A percentile compares a stretch with the other conserved stretches of the same genome.
phyloP scores from a whole-genome alignment of 768 basidiomycete species.

The Mycena maculata region DNA sequence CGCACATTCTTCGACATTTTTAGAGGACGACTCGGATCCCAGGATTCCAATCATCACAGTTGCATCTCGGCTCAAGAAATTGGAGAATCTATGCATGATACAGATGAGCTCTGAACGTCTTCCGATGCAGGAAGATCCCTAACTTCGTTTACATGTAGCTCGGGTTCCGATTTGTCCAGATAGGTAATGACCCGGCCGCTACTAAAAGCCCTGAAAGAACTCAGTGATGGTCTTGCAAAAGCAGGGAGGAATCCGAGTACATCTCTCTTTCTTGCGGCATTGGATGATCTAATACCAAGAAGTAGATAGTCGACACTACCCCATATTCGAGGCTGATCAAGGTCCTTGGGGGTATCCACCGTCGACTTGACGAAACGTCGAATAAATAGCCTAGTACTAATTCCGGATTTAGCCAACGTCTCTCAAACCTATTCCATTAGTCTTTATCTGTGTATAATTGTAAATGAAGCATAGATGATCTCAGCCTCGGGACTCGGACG shows the following conservation, averaged over 20 bases:
- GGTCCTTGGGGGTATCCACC: conserved; percentile 5
- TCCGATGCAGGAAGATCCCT: too few species aligned
- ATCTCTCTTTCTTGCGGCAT: conserved; percentile 23
- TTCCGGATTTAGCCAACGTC: neutral
- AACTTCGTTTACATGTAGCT: conserved; percentile 56
- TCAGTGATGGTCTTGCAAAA: conserved; percentile 67
- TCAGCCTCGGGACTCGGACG: too few species aligned
- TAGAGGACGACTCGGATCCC: too few species aligned
- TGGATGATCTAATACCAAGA: neutral
- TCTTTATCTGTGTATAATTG: too few species aligned
- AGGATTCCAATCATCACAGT: too few species aligned
- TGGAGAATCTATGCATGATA: too few species aligned
- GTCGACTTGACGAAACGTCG: neutral
- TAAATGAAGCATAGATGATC: too few species aligned
- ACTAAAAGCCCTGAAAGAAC: conserved; percentile 59
- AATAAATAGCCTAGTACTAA: neutral
- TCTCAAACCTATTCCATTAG: conserved; percentile 6
- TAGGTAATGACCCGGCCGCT: conserved; percentile 58
- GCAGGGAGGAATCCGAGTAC: conserved; percentile 59
- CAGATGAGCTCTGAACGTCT: too few species aligned
- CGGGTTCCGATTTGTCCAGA: conserved; percentile 81
- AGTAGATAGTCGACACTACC: neutral
- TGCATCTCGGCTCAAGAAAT: too few species aligned
- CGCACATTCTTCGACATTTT: too few species aligned
- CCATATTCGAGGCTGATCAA: conserved; percentile 6